Conservation (phyloP, 208 protist genomes). For the Crithidia expoeki region DNA sequence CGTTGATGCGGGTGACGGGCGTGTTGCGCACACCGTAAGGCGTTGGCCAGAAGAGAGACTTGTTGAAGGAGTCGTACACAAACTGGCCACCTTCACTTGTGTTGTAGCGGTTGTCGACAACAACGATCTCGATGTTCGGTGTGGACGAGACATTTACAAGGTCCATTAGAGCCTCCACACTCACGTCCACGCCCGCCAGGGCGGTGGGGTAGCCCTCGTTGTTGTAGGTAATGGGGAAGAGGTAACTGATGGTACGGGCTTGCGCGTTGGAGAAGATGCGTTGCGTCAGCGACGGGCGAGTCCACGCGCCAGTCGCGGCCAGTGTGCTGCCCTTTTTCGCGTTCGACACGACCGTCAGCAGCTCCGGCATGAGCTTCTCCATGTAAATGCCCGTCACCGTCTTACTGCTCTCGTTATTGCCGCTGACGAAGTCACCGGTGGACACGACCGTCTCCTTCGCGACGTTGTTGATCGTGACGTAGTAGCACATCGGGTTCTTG, state of each 20-base stretch:
- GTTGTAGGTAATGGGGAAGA: conserved; percentile 42
- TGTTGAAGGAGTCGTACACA: conserved; percentile 50
- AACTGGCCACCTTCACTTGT: conserved; percentile 41
- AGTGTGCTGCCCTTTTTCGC: conserved; percentile 26
- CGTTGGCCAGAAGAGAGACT: conserved; percentile 30
- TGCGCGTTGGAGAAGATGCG: conserved; percentile 24
- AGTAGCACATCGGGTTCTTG: conserved; percentile 28
- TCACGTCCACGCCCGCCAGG: conserved; percentile 47
- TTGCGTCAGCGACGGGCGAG: conserved; percentile 14
- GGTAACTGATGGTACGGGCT: conserved; percentile 39
- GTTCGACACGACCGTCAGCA: conserved; percentile 18
- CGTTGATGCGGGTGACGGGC: conserved; percentile 37
- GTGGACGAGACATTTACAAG: conserved; percentile 34
- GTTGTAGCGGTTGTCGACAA: conserved; percentile 43
- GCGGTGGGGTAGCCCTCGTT: conserved; percentile 19
- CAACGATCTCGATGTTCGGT: conserved; percentile 47
- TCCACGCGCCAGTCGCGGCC: conserved; percentile 40
- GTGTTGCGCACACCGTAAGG: conserved; percentile 37
- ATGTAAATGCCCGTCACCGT: conserved; percentile 16
- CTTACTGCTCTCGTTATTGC: neutral
- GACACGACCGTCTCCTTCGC: conserved; percentile 20
- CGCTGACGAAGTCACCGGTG: conserved; percentile 1
- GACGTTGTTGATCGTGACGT: conserved; percentile 17
- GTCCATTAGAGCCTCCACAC: conserved; percentile 31
- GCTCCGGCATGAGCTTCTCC: conserved; percentile 27